These are phyloP conservation scores for Fusarium staphyleae DNA, from an alignment of 2,329 filamentous ascomycete species.

Conservation along the genomic window DNA sequence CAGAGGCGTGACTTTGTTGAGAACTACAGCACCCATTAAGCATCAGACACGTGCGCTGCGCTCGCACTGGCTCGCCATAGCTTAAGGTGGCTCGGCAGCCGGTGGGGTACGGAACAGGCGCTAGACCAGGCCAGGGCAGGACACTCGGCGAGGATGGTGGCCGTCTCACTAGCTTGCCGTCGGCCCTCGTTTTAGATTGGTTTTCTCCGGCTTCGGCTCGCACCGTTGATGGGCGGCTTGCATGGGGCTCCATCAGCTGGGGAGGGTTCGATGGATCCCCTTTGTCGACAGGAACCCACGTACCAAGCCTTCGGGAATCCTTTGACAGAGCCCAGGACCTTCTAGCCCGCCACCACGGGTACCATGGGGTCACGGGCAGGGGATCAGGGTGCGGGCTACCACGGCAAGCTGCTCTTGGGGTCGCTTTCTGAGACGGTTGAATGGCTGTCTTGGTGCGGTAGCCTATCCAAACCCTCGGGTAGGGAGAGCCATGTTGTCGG, in stretches of 20 bases:
- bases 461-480: conserved; percentile 22
- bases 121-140: conserved; percentile 32
- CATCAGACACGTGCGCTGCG: conserved; percentile 46
- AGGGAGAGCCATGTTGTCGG: conserved; percentile 27
- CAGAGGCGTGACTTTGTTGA: conserved; percentile 29
- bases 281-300: conserved; percentile 39
- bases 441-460: conserved; percentile 8
- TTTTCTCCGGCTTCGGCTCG: conserved; percentile 49
- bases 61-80: conserved; percentile 26
- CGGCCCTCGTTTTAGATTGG: conserved; percentile 44
- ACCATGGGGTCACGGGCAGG: conserved; percentile 18
- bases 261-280: conserved; percentile 33
- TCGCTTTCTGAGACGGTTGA: conserved; percentile 9
- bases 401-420: background rate
- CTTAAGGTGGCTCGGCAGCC: conserved; percentile 27
- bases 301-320: conserved; percentile 43
- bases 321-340: conserved; percentile 23
- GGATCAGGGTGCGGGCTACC: conserved; percentile 20
- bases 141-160: conserved; percentile 27
- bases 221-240: conserved; percentile 47
- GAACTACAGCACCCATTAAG: conserved; percentile 43
- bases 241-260: conserved; percentile 40
- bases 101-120: conserved; percentile 30
- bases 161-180: conserved; percentile 37
- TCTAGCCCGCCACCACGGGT: conserved; percentile 29